Evolutionary conservation across 2,329 filamentous ascomycete species (phyloP).

Genomic region (Colletotrichum trifolii): DNA sequence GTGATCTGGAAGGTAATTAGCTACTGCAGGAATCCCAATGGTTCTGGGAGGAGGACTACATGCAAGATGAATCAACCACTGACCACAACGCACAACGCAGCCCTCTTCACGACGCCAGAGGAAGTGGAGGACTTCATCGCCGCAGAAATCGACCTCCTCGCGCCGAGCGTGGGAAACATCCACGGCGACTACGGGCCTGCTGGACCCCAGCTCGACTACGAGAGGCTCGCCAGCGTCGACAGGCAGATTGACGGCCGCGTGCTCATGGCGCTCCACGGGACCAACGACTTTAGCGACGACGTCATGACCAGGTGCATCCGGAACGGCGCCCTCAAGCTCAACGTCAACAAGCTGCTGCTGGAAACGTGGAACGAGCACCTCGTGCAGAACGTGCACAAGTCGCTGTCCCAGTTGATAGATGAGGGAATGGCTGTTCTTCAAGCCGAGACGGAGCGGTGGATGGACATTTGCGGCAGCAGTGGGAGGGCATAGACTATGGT

Average conservation of each 20-base stretch:
- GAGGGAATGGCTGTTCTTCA: conserved; percentile 39
- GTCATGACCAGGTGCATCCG: conserved; percentile 34
- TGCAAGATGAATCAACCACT: background rate
- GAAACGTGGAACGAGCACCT: conserved; percentile 20
- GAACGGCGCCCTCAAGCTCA: conserved; percentile 35
- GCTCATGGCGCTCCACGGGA: conserved; percentile 39
- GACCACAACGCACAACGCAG: background rate
- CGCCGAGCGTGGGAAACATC: conserved; percentile 81
- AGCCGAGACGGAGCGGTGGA: conserved; percentile 38
- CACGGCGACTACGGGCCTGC: conserved; percentile 78
- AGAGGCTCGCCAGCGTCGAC: conserved; percentile 54
- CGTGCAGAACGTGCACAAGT: conserved; percentile 35
- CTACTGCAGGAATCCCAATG: no score
- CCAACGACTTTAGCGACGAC: conserved; percentile 38
- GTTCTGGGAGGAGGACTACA: no score
- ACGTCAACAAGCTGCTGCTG: conserved; percentile 34
- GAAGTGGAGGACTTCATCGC: conserved; percentile 77
- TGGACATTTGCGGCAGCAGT: conserved; percentile 40
- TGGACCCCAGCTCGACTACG: conserved; percentile 72
- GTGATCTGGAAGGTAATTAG: conserved; percentile 50
- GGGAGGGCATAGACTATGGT: conserved; percentile 35
- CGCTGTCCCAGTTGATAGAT: conserved; percentile 40
- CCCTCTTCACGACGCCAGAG: conserved; percentile 70
- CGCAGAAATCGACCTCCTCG: conserved; percentile 79
- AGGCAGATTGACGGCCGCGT: conserved; percentile 17